phyloP scores from a whole-genome alignment of 208 protist species.

The Phytomonas sp. region DNA sequence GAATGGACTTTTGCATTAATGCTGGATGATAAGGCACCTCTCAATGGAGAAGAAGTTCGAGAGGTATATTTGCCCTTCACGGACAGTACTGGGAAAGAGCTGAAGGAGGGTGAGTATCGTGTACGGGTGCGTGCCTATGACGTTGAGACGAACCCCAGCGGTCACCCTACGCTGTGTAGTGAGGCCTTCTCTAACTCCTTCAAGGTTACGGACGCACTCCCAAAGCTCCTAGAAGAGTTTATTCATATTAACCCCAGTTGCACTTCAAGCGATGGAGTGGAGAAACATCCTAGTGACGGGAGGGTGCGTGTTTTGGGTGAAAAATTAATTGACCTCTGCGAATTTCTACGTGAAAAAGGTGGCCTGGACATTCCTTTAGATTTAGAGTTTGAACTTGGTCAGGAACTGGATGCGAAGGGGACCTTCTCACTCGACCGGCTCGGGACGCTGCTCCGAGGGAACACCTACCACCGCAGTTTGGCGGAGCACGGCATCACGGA shows the following conservation, averaged over 20 bases:
- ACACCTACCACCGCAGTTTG: slow-evolving; percentile 34
- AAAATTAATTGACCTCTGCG: slow-evolving; percentile 60
- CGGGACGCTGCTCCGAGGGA: slow-evolving; percentile 26
- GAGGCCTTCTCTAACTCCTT: slow-evolving; percentile 59
- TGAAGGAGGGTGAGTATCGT: slow-evolving; percentile 67
- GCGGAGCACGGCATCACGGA: slow-evolving; percentile 48
- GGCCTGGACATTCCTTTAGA: slow-evolving; percentile 66
- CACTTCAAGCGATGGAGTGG: background rate
- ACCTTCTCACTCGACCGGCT: slow-evolving; percentile 42
- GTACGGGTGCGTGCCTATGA: slow-evolving; percentile 69
- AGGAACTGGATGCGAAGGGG: slow-evolving; percentile 49
- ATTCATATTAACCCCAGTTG: background rate
- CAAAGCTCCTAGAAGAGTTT: slow-evolving; percentile 51
- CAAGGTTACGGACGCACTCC: slow-evolving; percentile 58
- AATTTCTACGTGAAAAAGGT: slow-evolving; percentile 47
- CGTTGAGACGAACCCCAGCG: slow-evolving; percentile 17
- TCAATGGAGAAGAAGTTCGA: slow-evolving; percentile 34
- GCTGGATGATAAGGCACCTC: slow-evolving; percentile 61
- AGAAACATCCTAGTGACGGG: background rate
- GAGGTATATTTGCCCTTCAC: slow-evolving; percentile 67
- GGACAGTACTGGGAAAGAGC: slow-evolving; percentile 25
- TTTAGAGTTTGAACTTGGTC: slow-evolving; percentile 71
- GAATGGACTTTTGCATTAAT: slow-evolving; percentile 81
- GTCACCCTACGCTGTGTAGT: slow-evolving; percentile 30
- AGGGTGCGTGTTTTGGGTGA: slow-evolving; percentile 18